A percentile compares a stretch with the other conserved stretches of the same genome.
Evolutionary conservation across 2,329 filamentous ascomycete genomes (phyloP).

Genomic region (Colletotrichum chlorophyti): DNA sequence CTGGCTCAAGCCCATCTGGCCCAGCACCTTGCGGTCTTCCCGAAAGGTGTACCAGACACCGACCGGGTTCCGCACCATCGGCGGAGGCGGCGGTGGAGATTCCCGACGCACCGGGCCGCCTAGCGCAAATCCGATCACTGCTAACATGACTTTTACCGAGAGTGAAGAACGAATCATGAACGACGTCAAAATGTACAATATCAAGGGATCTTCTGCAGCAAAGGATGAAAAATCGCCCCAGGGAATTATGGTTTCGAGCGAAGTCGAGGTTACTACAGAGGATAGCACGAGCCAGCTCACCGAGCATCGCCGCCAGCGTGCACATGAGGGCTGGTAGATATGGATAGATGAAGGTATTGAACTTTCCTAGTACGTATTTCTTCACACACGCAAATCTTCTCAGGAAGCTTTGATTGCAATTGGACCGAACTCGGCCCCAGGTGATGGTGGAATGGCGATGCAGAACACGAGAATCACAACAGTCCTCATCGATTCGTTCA

Average conservation of each 20-base stretch:
- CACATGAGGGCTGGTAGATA: slow-evolving; percentile 7
- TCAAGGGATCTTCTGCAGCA: slow-evolving; percentile 35
- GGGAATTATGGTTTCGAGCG: slow-evolving; percentile 49
- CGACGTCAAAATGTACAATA: slow-evolving; percentile 46
- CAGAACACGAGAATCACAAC: too few relatives aligned
- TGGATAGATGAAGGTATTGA: too few relatives aligned
- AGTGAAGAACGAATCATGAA: slow-evolving; percentile 49
- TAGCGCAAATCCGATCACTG: slow-evolving; percentile 41
- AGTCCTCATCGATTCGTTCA: too few relatives aligned
- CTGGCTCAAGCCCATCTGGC: slow-evolving; percentile 42
- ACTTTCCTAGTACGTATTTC: too few relatives aligned
- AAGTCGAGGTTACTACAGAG: slow-evolving; percentile 42
- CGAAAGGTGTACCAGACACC: slow-evolving; percentile 29
- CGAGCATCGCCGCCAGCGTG: not conserved
- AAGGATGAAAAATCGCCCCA: slow-evolving; percentile 27
- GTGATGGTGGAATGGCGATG: too few relatives aligned
- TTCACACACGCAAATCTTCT: too few relatives aligned
- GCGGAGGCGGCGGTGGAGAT: slow-evolving; percentile 28
- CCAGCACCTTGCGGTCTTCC: slow-evolving; percentile 39
- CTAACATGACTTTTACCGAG: slow-evolving; percentile 45
- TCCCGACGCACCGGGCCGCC: slow-evolving; percentile 35
- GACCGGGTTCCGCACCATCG: slow-evolving; percentile 24
- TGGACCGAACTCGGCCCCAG: too few relatives aligned
- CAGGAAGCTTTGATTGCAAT: too few relatives aligned
- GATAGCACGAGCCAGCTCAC: slow-evolving; percentile 25